These are phyloP conservation scores for Globisporangium nodosum DNA, from an alignment of 352 stramenopile genomes.

Conservation along the genomic window DNA sequence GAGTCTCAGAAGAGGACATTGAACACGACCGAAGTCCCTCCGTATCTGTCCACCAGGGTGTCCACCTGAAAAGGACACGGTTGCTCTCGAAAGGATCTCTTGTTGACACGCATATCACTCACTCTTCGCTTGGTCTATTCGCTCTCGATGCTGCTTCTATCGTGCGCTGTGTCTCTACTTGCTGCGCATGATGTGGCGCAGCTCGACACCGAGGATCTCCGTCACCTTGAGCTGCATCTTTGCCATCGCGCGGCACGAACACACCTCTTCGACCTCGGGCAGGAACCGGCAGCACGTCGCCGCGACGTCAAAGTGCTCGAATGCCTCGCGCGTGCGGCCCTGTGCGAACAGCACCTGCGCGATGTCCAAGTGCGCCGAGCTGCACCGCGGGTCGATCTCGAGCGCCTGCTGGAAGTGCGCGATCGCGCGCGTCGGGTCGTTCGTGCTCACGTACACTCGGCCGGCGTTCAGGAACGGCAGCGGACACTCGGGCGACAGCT, in stretches of 20 bases:
- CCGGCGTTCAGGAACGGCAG: conserved; percentile 82
- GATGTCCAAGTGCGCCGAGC: conserved; percentile 79
- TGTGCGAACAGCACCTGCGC: conserved; percentile 84
- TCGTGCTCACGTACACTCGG: conserved; percentile 77
- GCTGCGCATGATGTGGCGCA: conserved; percentile 81
- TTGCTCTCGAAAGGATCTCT: too few relatives aligned
- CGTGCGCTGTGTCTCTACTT: conserved; percentile 28
- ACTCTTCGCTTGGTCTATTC: neutral
- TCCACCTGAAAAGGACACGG: too few relatives aligned
- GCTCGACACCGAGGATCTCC: conserved; percentile 78
- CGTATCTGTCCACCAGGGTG: too few relatives aligned
- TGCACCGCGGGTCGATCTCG: conserved; percentile 68
- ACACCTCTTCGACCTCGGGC: conserved; percentile 80
- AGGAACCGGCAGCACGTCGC: conserved; percentile 75
- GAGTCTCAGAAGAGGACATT: too few relatives aligned
- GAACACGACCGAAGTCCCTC: too few relatives aligned
- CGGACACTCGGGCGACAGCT: conserved; percentile 71
- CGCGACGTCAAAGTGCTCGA: conserved; percentile 68
- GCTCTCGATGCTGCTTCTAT: neutral
- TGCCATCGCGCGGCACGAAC: conserved; percentile 68
- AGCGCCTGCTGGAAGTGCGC: conserved; percentile 79
- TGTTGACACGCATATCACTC: too few relatives aligned
- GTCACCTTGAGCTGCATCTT: conserved; percentile 82
- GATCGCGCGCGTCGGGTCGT: conserved; percentile 75
- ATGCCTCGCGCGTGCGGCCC: conserved; percentile 59